These are phyloP conservation scores for Trichosporon asahii DNA, from an alignment of 1,284 basidiomycete species.

Conservation along the genomic window DNA sequence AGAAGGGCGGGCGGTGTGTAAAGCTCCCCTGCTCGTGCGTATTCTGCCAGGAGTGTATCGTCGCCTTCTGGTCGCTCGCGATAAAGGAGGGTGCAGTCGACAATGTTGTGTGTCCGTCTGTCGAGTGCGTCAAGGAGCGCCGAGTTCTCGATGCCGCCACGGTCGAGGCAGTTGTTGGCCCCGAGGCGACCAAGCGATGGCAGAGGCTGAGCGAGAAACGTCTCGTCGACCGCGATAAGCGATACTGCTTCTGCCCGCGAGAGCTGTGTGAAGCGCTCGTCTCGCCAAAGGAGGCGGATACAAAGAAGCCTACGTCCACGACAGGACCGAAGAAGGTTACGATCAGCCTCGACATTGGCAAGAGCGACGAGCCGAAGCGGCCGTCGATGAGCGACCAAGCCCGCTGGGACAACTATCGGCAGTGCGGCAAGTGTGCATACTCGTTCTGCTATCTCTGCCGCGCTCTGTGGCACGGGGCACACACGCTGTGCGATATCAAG, in stretches of 20 bases:
- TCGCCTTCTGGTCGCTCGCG: slow-evolving; percentile 46
- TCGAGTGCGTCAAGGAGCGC: slow-evolving; percentile 43
- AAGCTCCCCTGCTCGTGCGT: slow-evolving; percentile 46
- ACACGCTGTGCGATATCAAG: slow-evolving; percentile 37
- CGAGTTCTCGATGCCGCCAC: slow-evolving; percentile 22
- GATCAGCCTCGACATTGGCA: slow-evolving; percentile 22
- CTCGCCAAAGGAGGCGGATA: slow-evolving; percentile 33
- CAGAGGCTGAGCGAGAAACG: slow-evolving; percentile 39
- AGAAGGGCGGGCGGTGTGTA: slow-evolving; percentile 45
- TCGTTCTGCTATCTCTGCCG: slow-evolving; percentile 47
- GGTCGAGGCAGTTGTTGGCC: slow-evolving; percentile 57
- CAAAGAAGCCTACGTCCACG: background rate
- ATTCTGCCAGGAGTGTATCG: slow-evolving; percentile 46
- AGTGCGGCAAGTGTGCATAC: slow-evolving; percentile 37
- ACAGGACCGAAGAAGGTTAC: background rate
- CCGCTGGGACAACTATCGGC: slow-evolving; percentile 39
- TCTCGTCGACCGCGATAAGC: slow-evolving; percentile 43
- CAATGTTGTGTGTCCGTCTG: slow-evolving; percentile 47
- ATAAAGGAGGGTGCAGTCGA: slow-evolving; percentile 48
- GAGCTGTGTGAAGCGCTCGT: slow-evolving; percentile 48
- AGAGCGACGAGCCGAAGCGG: slow-evolving; percentile 2
- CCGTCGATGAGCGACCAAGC: background rate
- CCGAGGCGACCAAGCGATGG: slow-evolving; percentile 37
- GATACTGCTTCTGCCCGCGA: slow-evolving; percentile 47
- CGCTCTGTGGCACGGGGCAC: slow-evolving; percentile 47